Evolutionary conservation across 257 asterid species (phyloP).

Genomic region (Oldenlandia corymbosa): DNA sequence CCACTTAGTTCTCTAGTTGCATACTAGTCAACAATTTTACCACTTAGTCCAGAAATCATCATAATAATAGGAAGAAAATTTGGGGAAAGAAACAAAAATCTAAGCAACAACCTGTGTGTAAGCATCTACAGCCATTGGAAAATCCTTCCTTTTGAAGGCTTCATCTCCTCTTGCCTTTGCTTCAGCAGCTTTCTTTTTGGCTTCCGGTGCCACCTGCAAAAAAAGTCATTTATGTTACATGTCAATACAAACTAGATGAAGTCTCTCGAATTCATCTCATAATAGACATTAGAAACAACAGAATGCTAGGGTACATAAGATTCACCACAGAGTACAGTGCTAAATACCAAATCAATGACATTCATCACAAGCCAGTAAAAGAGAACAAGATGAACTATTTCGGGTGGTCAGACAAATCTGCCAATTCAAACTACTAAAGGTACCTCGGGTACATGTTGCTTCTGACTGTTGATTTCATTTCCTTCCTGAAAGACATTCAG

Average conservation of each 20-base stretch:
- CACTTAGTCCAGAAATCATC: too few species aligned
- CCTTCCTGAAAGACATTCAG: slow-evolving; percentile 43
- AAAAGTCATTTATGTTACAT: not conserved
- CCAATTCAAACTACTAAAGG: not conserved
- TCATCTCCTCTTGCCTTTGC: slow-evolving; percentile 84
- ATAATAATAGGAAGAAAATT: too few species aligned
- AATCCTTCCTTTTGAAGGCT: slow-evolving; percentile 71
- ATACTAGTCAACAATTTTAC: not conserved
- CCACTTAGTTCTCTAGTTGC: too few species aligned
- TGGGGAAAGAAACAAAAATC: not conserved
- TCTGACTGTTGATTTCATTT: slow-evolving; percentile 35
- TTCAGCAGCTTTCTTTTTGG: slow-evolving; percentile 73
- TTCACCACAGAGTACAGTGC: not conserved
- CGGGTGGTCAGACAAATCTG: too few species aligned
- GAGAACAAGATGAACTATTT: not conserved
- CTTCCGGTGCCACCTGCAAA: slow-evolving; percentile 71
- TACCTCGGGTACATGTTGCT: slow-evolving; percentile 66
- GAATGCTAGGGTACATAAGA: not conserved
- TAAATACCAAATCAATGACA: not conserved
- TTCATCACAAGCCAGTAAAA: not conserved
- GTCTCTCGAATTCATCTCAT: not conserved
- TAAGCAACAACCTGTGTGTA: slow-evolving; percentile 60
- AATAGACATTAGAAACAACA: not conserved
- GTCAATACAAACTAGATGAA: not conserved
- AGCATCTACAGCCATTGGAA: slow-evolving; percentile 67